A percentile compares a stretch with the other conserved stretches of the same genome.
Conservation (phyloP, 148 eudicot genomes). For the Dianthus caryophyllus region DNA sequence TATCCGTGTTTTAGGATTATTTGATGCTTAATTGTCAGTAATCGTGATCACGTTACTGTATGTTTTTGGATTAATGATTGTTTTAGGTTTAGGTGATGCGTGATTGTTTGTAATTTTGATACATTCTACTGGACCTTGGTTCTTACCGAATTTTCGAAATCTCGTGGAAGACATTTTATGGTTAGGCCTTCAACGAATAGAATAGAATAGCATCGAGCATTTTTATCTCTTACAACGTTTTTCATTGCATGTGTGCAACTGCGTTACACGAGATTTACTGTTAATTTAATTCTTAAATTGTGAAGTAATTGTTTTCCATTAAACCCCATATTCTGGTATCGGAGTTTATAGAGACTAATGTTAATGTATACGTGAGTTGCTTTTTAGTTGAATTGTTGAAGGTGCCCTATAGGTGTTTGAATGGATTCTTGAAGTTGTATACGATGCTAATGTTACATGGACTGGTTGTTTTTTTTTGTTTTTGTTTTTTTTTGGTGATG, state of each 20-base stretch:
- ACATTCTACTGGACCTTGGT: not conserved
- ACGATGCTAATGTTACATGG: not conserved
- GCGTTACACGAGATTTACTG: too few species aligned
- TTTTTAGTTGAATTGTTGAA: not conserved
- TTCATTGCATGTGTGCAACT: too few species aligned
- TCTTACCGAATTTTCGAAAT: not conserved
- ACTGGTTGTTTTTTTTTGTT: slow-evolving; percentile 9
- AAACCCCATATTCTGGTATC: too few species aligned
- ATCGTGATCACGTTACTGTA: too few species aligned
- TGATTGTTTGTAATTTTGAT: not conserved
- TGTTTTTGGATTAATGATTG: not conserved
- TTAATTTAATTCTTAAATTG: not conserved
- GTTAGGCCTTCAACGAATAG: too few species aligned
- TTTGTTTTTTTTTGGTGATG: too few species aligned
- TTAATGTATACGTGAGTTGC: not conserved
- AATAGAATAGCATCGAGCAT: too few species aligned
- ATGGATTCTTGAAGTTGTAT: not conserved
- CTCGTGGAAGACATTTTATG: too few species aligned
- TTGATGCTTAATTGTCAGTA: too few species aligned
- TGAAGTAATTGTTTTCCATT: not conserved
- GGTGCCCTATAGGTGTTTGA: not conserved
- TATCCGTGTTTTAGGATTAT: not conserved
- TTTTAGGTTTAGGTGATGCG: not conserved
- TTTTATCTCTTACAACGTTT: too few species aligned
- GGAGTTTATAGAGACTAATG: not conserved